These are phyloP conservation scores for Glycine soja DNA, from an alignment of 306 rosid genomes.

Conservation along the genomic window DNA sequence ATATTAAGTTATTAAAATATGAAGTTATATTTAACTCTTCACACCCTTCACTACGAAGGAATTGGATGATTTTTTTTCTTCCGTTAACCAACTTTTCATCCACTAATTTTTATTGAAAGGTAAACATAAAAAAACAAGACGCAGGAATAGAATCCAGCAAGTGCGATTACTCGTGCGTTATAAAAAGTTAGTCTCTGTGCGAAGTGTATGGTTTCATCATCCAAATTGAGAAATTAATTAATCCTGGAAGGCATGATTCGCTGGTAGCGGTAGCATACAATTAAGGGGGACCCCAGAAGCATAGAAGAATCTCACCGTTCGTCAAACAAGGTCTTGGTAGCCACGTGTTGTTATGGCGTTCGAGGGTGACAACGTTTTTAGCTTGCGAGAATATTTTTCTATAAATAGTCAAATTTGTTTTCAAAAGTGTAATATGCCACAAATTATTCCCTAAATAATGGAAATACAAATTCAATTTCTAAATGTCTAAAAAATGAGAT, in stretches of 20 bases:
- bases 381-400: too few relatives aligned
- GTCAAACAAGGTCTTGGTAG: background rate
- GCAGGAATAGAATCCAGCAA: constrained; percentile 38
- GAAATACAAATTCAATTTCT: too few relatives aligned
- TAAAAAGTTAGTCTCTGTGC: background rate
- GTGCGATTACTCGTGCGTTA: background rate
- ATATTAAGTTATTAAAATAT: too few relatives aligned
- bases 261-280: constrained; percentile 27
- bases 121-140: background rate
- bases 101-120: background rate
- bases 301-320: constrained; percentile 42
- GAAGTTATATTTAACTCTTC: background rate
- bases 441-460: too few relatives aligned
- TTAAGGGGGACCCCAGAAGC: constrained; percentile 22
- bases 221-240: constrained; percentile 33
- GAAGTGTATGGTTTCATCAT: constrained; percentile 9
- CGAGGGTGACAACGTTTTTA: too few relatives aligned
- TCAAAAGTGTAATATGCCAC: too few relatives aligned
- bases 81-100: background rate
- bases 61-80: background rate
- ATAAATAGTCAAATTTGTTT: too few relatives aligned
- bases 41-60: background rate
- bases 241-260: constrained; percentile 43
- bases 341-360: too few relatives aligned
- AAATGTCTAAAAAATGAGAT: too few relatives aligned